These are phyloP conservation scores for Rhizopogon parksii DNA, from an alignment of 1,284 basidiomycete genomes.

Conservation along the genomic window DNA sequence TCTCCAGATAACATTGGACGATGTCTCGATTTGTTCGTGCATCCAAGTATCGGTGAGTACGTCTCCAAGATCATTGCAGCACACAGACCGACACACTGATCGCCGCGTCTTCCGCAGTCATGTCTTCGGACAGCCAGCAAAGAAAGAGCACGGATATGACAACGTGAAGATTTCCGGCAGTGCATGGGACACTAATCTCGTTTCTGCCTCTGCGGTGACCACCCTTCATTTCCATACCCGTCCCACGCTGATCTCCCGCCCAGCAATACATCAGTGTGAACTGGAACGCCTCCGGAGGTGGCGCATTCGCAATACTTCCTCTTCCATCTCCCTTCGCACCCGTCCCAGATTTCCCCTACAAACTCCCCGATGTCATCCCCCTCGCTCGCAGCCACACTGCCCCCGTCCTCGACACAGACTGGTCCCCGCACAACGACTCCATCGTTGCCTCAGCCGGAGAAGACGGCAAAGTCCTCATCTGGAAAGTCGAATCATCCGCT, in stretches of 20 bases:
- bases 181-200: conserved; percentile 95
- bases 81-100: background rate
- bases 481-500: conserved; percentile 66
- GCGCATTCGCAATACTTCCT: conserved; percentile 91
- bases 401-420: conserved; percentile 92
- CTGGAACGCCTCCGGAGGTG: conserved; percentile 94
- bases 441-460: conserved; percentile 89
- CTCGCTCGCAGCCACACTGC: conserved; percentile 84
- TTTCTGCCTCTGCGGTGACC: conserved; percentile 75
- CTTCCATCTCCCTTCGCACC: conserved; percentile 68
- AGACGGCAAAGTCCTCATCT: conserved; percentile 89
- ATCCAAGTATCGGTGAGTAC: conserved; percentile 65
- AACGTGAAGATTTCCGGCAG: conserved; percentile 87
- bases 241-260: conserved; percentile 5
- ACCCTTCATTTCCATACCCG: conserved; percentile 11
- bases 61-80: conserved; percentile 1
- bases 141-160: conserved; percentile 81
- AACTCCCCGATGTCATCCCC: conserved; percentile 90
- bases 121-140: conserved; percentile 81
- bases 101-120: conserved; percentile 49
- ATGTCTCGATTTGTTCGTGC: conserved; percentile 71
- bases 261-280: conserved; percentile 87
- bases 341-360: conserved; percentile 57
- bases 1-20: background rate
- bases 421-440: conserved; percentile 91